phyloP scores from a whole-genome alignment of 192 early-diverging fungal species.

The Podila clonocystis region DNA sequence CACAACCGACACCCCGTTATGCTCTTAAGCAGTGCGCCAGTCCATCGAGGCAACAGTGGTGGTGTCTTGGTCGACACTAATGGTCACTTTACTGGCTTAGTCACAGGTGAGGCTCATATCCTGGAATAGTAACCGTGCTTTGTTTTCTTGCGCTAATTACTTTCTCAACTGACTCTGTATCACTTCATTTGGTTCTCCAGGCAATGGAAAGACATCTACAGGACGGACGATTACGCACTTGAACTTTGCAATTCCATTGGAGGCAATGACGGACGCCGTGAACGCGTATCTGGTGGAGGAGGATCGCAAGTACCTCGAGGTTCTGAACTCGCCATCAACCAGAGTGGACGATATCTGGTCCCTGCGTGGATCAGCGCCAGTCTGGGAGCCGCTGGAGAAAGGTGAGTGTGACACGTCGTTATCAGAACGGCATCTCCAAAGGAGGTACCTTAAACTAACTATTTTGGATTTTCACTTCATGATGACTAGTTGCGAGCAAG shows the following conservation, averaged over 20 bases:
- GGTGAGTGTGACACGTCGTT: not conserved
- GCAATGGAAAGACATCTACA: constrained; percentile 48
- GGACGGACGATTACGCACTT: constrained; percentile 52
- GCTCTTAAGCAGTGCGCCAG: constrained; percentile 44
- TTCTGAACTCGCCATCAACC: constrained; percentile 20
- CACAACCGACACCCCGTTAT: constrained; percentile 38
- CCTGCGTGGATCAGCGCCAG: constrained; percentile 35
- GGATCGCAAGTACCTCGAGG: constrained; percentile 43
- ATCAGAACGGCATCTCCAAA: not conserved
- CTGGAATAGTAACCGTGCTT: not conserved
- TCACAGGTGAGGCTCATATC: constrained; percentile 15
- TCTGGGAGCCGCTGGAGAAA: constrained; percentile 46
- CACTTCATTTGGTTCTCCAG: constrained; percentile 4
- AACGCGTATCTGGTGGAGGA: constrained; percentile 40
- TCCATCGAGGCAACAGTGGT: constrained; percentile 53
- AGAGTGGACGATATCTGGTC: constrained; percentile 46
- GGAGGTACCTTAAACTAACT: too few relatives aligned
- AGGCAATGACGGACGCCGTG: constrained; percentile 28
- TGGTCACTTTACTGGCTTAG: constrained; percentile 39
- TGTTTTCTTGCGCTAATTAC: not conserved
- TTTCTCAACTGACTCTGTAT: not conserved
- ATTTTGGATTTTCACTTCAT: too few relatives aligned
- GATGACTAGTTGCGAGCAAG: not conserved
- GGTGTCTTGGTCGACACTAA: constrained; percentile 46
- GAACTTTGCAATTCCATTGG: constrained; percentile 51